phyloP scores from a whole-genome alignment of 2,329 filamentous ascomycete species.

The Chaetomiaceae sp. region DNA sequence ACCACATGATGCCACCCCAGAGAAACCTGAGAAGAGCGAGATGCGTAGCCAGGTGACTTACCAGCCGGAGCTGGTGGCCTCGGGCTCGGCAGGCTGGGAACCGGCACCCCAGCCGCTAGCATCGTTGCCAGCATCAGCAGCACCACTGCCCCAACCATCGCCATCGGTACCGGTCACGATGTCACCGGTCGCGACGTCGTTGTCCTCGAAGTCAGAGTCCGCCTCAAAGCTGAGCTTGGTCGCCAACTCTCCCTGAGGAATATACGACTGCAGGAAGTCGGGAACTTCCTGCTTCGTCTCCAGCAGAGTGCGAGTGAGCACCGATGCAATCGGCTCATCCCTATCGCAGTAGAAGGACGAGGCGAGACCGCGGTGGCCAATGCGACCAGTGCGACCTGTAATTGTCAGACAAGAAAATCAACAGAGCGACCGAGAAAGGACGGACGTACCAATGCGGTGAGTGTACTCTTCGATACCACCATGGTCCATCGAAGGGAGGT shows the following conservation, averaged over 20 bases:
- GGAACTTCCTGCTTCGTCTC: conserved; percentile 77
- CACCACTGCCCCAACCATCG: conserved; percentile 20
- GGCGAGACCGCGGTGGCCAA: conserved; percentile 79
- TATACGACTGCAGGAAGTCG: conserved; percentile 67
- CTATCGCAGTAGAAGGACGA: conserved; percentile 83
- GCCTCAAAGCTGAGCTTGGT: conserved; percentile 51
- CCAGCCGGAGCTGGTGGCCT: conserved; percentile 4
- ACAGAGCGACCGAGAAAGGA: background rate
- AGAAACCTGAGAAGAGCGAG: background rate
- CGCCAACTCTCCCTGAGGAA: conserved; percentile 50
- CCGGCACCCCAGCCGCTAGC: background rate
- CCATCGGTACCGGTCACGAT: background rate
- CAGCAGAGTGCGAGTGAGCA: conserved; percentile 74
- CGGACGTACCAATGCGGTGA: conserved; percentile 76
- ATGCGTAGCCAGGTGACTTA: conserved; percentile 2
- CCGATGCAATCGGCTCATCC: conserved; percentile 66
- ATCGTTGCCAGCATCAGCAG: background rate
- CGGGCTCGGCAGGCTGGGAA: background rate
- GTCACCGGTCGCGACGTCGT: conserved; percentile 24
- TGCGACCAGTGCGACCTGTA: conserved; percentile 85
- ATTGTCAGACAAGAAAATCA: conserved; percentile 5
- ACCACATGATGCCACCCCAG: background rate
- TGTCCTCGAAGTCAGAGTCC: conserved; percentile 48
- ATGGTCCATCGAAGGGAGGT: conserved; percentile 67
- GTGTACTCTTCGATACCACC: conserved; percentile 93